Base-by-base conservation (phyloP, 1,139 yeast genomes). In the Yamadazyma dendronema region DNA sequence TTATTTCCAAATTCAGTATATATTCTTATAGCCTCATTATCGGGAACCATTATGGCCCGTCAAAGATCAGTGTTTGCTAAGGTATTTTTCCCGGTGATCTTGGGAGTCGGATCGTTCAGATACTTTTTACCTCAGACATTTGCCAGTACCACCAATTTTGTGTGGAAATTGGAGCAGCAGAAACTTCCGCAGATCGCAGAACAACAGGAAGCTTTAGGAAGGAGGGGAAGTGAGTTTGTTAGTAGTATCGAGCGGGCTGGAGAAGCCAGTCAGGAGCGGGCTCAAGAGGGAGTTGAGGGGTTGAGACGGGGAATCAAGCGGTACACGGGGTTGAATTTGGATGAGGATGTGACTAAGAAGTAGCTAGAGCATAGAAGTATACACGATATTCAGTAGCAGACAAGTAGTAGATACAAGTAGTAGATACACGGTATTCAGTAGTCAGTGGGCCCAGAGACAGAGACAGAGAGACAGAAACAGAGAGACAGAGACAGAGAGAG, bases 41-140 rank as follows among this genome's bases (percentile, higher is more conserved):
- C 94, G 4, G 97, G 97, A 36, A 77, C 87, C 21, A 81, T 92
- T 34, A 57, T 85, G 35, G 79, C 95, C 3, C 87, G 96, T 54
- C 81, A 81, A 52, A 74, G 87, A 43, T 77, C 80, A 33, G 42
- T 84, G 11, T 37, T 83, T 4, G 58, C 86, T 12, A 80, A 83
- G 52, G 63, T 74, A 3, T 46, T 77, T 1, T 69, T 80, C 10
- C 97, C 97, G 2, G 42, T 84, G 3, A 61, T 72, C 0, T 72
- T 85, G 35, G 96, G 95, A 12, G 49, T 77, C 14, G 74, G 73
- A 10, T 82, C 95, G 1, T 87, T 89, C 64, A 77, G 72, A 42
- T 76, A 80, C 59, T 82, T 84, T 48, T 71, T 90, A 50, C 98
- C 98, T 17, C 64, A 72, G 31, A 89, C 98, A 0, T 87, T 77